Conservation (phyloP, 2,329 filamentous ascomycete species). For the Pseudopithomyces chartarum region DNA sequence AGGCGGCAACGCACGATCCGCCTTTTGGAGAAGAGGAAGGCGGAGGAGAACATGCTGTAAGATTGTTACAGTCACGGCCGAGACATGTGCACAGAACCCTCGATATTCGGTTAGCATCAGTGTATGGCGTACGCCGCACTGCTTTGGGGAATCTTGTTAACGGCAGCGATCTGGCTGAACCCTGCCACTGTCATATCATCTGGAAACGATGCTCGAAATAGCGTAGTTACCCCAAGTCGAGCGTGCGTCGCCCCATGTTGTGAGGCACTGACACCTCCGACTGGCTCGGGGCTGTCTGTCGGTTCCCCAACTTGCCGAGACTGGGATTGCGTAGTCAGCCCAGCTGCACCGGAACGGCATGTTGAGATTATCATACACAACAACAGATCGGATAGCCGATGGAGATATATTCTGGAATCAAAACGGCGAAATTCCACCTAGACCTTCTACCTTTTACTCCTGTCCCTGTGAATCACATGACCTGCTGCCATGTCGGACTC, state of each 20-base stretch:
- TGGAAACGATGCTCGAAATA: neutral
- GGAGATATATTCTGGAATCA: neutral
- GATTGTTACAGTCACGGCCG: neutral
- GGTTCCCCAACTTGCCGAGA: constrained; percentile 15
- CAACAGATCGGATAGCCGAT: neutral
- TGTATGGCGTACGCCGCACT: no score
- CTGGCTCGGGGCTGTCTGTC: neutral
- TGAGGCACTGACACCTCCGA: neutral
- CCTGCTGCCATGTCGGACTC: neutral
- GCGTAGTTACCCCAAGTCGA: neutral
- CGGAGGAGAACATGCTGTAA: constrained; percentile 32
- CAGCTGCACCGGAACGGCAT: neutral
- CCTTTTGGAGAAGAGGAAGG: constrained; percentile 38
- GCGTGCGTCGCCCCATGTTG: neutral
- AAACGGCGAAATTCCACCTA: neutral
- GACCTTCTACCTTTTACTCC: neutral
- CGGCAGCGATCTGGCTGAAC: no score
- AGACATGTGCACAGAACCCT: no score
- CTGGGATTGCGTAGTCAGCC: neutral
- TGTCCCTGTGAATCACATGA: neutral
- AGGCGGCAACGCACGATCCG: constrained; percentile 34
- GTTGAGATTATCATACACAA: neutral
- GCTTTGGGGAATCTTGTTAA: no score
- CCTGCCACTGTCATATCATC: neutral
- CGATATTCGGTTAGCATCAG: no score